Conservation (phyloP, 257 asterid genomes). For the Prunella vulgaris region DNA sequence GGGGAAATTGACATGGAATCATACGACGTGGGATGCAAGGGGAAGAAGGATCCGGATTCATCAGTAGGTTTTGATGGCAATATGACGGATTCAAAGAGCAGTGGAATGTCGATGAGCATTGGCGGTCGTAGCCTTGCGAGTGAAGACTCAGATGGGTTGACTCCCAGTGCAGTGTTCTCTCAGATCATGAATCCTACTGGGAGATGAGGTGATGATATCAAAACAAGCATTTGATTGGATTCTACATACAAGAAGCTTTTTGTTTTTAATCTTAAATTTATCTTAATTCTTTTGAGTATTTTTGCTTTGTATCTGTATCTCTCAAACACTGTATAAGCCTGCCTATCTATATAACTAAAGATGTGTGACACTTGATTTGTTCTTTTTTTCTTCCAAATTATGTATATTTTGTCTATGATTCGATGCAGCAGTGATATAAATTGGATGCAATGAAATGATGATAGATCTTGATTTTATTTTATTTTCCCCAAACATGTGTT, state of each 20-base stretch:
- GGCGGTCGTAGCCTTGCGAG: slow-evolving; percentile 90
- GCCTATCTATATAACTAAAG: slow-evolving; percentile 16
- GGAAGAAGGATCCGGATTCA: slow-evolving; percentile 54
- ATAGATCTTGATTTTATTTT: neutral
- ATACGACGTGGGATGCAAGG: slow-evolving; percentile 41
- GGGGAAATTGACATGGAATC: slow-evolving; percentile 37
- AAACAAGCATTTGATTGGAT: neutral
- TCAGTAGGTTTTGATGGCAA: slow-evolving; percentile 54
- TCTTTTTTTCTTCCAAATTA: neutral
- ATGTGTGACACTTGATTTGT: slow-evolving; percentile 12
- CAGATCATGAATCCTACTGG: slow-evolving; percentile 94
- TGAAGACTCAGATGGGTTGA: slow-evolving; percentile 80
- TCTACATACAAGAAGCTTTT: slow-evolving; percentile 3
- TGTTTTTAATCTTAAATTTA: neutral
- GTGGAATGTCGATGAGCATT: slow-evolving; percentile 83
- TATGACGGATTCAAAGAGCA: slow-evolving; percentile 65
- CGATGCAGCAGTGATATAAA: neutral
- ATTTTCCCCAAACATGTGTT: no score
- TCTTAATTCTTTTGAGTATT: slow-evolving; percentile 8
- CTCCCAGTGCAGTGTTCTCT: slow-evolving; percentile 95
- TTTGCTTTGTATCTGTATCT: slow-evolving; percentile 10
- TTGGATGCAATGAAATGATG: neutral
- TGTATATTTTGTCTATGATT: neutral
- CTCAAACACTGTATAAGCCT: slow-evolving; percentile 28
- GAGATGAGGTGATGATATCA: slow-evolving; percentile 33